A percentile compares a stretch with the other conserved stretches of the same genome.
phyloP scores from a whole-genome alignment of 1,139 yeast species.

The Zygosaccharomyces pseudobailii region DNA sequence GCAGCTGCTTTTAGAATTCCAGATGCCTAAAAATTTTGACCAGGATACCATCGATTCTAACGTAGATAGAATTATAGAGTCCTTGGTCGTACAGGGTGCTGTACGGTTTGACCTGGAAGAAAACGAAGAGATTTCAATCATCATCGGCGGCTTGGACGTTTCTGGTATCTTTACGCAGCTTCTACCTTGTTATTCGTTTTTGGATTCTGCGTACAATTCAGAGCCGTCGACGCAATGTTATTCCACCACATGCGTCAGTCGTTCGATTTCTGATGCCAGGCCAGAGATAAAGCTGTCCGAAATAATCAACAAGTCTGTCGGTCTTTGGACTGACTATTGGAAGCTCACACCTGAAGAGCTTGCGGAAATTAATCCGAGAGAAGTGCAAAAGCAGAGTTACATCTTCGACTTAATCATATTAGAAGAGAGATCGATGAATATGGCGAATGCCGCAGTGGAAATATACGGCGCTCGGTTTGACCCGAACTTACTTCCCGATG shows the following conservation, averaged over 20 bases:
- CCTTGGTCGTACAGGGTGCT: conserved; percentile 46
- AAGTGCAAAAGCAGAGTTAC: conserved; percentile 65
- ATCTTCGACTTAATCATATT: conserved; percentile 71
- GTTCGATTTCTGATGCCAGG: conserved; percentile 28
- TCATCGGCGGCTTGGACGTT: conserved; percentile 32
- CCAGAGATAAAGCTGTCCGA: conserved; percentile 34
- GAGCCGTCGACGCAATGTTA: conserved; percentile 16
- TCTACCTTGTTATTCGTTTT: conserved; percentile 35
- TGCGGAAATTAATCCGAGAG: conserved; percentile 48
- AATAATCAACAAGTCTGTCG: conserved; percentile 31
- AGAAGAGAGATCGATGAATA: conserved; percentile 69
- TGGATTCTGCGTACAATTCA: conserved; percentile 18
- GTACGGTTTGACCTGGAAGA: conserved; percentile 36
- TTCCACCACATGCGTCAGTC: conserved; percentile 31
- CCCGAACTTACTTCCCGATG: conserved; percentile 43
- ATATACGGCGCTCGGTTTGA: conserved; percentile 47
- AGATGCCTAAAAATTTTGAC: conserved; percentile 31
- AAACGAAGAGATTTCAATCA: conserved; percentile 26
- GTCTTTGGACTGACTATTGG: conserved; percentile 79
- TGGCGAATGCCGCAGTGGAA: conserved; percentile 62
- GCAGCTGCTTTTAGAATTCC: conserved; percentile 42
- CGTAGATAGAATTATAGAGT: conserved; percentile 44
- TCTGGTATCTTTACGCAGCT: conserved; percentile 46
- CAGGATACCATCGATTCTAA: conserved; percentile 35
- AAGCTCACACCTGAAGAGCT: conserved; percentile 55